Base-by-base conservation (phyloP, 495 filamentous ascomycete species). In the Friedmanniomyces simplex region DNA sequence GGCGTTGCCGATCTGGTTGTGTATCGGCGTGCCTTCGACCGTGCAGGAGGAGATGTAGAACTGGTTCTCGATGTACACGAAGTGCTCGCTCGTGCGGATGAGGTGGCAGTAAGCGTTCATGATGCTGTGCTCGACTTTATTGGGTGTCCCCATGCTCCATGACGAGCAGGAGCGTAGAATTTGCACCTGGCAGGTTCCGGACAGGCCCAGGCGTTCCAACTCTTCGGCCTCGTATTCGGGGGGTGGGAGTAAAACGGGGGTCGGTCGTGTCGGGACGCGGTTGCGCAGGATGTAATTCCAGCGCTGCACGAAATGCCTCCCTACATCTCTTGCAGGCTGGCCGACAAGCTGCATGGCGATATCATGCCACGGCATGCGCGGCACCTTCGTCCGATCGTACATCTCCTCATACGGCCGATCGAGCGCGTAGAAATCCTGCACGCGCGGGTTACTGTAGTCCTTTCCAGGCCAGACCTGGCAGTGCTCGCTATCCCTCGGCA, bases 51-150 rank as follows among this genome's bases (percentile, higher is more conserved):
- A 93, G 73, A 99, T 87, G 73, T 95, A 99, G 75, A 99, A 99
- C 69, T 99, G 93, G 68, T 99, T 99, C 66, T 99, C 93, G 59
- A 99, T 95, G 69, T 99, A 97, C 56, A 99, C 88, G 60, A 97
- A 96, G 65, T 97, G 93, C 48, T 99, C 90, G 10, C 89, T 95
- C 53, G 89, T 81, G 65, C 93, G 84, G 54, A 99, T 99, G 70
- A 93, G 77, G 67, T 95, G 93, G 63, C 93, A 79, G 63, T 99
- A 99, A 26, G 93, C 93, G 55, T 85, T 89, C 79, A 93, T 88
- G 64, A 99, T 99, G 69, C 91, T 96, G 65, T 89, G 82, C 64
- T 99, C 93, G 0, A 83, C 87, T 56, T 78, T 74, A 43, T 91
- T 79, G 3, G 86, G 83, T 30, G 88, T 89, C 30, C 93, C 93